Conservation (phyloP, 495 filamentous ascomycete species). For the Podospora fimiseda region DNA sequence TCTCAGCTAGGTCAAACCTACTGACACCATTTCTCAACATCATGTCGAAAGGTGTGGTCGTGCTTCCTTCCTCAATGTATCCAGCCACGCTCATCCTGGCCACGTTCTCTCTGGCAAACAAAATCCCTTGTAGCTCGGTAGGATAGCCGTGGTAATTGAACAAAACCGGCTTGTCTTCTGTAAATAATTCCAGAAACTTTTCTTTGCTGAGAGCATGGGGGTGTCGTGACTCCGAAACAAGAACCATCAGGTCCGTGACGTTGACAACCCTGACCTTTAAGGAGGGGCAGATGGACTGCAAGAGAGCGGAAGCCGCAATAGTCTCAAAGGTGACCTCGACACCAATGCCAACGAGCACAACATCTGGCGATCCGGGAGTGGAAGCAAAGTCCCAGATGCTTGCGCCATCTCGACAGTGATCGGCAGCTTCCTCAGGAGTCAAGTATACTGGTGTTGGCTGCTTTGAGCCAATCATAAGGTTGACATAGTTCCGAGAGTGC, state of each 20-base stretch:
- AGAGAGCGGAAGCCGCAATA: conserved; percentile 54
- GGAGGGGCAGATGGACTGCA: conserved; percentile 46
- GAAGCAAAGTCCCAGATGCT: conserved; percentile 61
- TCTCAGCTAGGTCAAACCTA: conserved; percentile 55
- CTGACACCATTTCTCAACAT: conserved; percentile 60
- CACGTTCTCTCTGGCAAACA: conserved; percentile 52
- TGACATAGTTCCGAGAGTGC: conserved; percentile 58
- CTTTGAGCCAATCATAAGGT: conserved; percentile 70
- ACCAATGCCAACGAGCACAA: conserved; percentile 65
- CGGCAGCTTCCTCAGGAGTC: conserved; percentile 57
- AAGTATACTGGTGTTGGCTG: conserved; percentile 64
- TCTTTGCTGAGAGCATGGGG: conserved; percentile 53
- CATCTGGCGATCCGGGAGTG: conserved; percentile 45
- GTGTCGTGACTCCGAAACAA: conserved; percentile 52
- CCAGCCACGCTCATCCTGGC: conserved; percentile 53
- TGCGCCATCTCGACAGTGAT: conserved; percentile 58
- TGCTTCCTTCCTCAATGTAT: conserved; percentile 66
- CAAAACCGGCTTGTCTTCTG: conserved; percentile 50
- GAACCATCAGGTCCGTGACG: conserved; percentile 67
- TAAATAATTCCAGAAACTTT: conserved; percentile 57
- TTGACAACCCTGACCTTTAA: conserved; percentile 62
- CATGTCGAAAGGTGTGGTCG: conserved; percentile 72
- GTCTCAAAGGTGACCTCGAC: conserved; percentile 68
- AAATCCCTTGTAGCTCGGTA: conserved; percentile 55
- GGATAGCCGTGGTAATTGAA: conserved; percentile 72